Base-by-base conservation (phyloP, 2,329 filamentous ascomycete species). In the Arthrobotrys pseudoclavata region DNA sequence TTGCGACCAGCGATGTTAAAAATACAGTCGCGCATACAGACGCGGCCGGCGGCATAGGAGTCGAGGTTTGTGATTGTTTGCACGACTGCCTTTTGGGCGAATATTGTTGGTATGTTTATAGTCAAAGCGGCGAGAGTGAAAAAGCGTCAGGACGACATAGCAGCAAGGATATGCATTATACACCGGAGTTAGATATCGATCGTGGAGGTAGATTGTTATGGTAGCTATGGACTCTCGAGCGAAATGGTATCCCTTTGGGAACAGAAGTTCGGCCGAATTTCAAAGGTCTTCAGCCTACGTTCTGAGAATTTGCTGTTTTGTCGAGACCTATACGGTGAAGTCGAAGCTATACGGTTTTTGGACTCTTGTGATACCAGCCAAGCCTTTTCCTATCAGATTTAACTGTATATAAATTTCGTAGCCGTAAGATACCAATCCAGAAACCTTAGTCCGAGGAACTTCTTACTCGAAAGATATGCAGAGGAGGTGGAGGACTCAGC, bases 21-120 rank as follows among this genome's bases (percentile, higher is more conserved):
- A 5, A 77, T 5, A 22, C 74, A 77, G 31, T 53, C 52, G 22
- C 45, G 60, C 53, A 77, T 62, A 37, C 74, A 77, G 13, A 3
- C 9, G 29, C 74, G 74, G 22, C 74, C 74, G 1, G 62, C 66
- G 18, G 52, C 48, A 20, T 77, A 77, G 26, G 53, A 53, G 7
- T 60, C 55, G 10, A 60, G 61, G 24, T 37, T 18, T 9, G 22
- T 71, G 53, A 22, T 18, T 22, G 34, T 71, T 6, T 13, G n/a
- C 55, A 9, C 29, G 45, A 6, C 13, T 3, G 29, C 6, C 1
- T 34, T 31, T 42, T 77, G 74, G 7, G 61, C 48, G 7, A 61
- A 13, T 10, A 29, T 42, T 1, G 9, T 48, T 10, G 61, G 61
- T 26, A 69, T 40, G 26, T 50, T 22, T 42, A n/a, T 22, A 31